A percentile compares a stretch with the other conserved stretches of the same genome.
Evolutionary conservation across 495 filamentous ascomycete species (phyloP).

Genomic region (Aspergillus haitiensis): DNA sequence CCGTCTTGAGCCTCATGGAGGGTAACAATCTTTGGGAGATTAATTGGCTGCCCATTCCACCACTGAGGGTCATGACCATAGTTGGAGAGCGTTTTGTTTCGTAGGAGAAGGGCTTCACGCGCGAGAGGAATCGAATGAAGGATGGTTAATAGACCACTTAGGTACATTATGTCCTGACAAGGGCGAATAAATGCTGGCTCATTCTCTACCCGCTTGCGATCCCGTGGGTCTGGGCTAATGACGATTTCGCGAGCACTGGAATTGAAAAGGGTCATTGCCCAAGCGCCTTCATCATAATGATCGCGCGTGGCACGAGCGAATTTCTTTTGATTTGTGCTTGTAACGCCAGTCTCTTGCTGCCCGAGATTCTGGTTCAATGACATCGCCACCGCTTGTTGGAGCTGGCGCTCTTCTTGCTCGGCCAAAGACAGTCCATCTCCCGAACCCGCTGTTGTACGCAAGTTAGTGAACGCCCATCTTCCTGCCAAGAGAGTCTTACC

Average conservation of each 20-base stretch:
- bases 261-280: conserved; percentile 71
- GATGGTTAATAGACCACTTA: conserved; percentile 73
- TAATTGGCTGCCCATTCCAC: conserved; percentile 77
- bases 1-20: conserved; percentile 40
- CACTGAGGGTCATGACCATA: conserved; percentile 75
- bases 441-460: conserved; percentile 36
- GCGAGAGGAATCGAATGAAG: conserved; percentile 81
- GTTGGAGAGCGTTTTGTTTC: conserved; percentile 49
- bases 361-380: conserved; percentile 47
- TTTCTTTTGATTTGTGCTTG: conserved; percentile 40
- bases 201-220: conserved; percentile 57
- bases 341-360: conserved; percentile 61
- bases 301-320: conserved; percentile 74
- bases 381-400: conserved; percentile 60
- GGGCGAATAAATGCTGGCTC: conserved; percentile 74
- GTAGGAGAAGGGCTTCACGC: conserved; percentile 68
- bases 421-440: conserved; percentile 47
- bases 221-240: conserved; percentile 58
- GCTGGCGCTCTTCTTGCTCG: conserved; percentile 57
- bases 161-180: conserved; percentile 54
- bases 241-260: conserved; percentile 57
- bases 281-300: conserved; percentile 68
- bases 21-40: conserved; percentile 57
- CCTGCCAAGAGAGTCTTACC: conserved; percentile 19
- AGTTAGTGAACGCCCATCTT: conserved; percentile 3